Evolutionary conservation across 345 rosid genomes (phyloP), one percentile per base, ranked within the genome.

Genomic region (Pelargonium nanum): DNA sequence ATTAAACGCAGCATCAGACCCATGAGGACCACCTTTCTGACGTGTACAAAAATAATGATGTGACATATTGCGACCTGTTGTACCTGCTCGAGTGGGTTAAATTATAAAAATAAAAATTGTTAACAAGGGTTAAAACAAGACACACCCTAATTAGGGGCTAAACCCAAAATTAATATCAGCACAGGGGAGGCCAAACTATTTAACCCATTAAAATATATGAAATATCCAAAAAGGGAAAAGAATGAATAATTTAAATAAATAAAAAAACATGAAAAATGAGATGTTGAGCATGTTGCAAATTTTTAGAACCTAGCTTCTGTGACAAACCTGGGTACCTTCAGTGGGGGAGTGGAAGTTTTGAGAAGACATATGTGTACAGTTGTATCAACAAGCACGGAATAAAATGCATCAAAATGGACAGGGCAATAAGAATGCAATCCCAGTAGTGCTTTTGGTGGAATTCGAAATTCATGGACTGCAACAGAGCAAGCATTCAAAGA

Each of bases 361-460:
- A 84, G 66, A 22, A 87, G 78, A 76, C 79, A 76, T 60, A 81
- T 77, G 69, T 93, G 99, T 68, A 89, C 83, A 61, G 82, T 82
- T 66, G 81, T 81, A 71, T 93, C 97, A 22, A 93, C 77, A 50
- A 89, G 88, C 69, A 84, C 96, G 17, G 89, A 77, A 77, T 89
- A 97, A 70, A 85, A 80, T 45, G 81, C 70, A 76, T 89, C 99
- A 73, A 89, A 89, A 73, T 89, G 85, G 61, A 93, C 85, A 61
- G 96, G 97, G 75, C 91, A 89, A 68, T 89, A 93, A 21, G 96
- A 87, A 79, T 89, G 97, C 82, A 89, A 70, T 65, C 97, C 97
- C 19, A 83, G 68, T 68, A 93, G 96, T 65, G 99, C 96, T 76
- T 85, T 89, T 26, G 94, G 83, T 63, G 97, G 97, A 74, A 93